A percentile compares a stretch with the other conserved stretches of the same genome.
These are phyloP conservation scores for Schizopora paradoxa DNA, from an alignment of 1,284 basidiomycete genomes.

Conservation along the genomic window DNA sequence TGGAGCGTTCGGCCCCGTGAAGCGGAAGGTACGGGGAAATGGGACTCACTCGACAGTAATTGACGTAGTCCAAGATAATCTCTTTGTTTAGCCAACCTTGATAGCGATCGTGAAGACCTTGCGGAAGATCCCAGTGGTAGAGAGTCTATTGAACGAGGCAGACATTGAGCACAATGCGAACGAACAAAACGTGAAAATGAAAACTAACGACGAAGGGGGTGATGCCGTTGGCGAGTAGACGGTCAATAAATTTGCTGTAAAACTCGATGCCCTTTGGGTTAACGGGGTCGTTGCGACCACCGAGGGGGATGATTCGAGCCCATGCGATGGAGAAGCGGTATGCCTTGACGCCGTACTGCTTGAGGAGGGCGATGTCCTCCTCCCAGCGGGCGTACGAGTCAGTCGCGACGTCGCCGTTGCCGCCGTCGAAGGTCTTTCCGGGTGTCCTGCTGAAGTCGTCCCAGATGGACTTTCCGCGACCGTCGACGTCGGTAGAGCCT, in stretches of 20 bases:
- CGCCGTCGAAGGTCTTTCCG: constrained; percentile 61
- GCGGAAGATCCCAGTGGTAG: constrained; percentile 78
- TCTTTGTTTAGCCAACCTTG: constrained; percentile 68
- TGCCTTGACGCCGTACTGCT: constrained; percentile 51
- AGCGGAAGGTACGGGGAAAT: constrained; percentile 3
- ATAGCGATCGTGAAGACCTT: constrained; percentile 64
- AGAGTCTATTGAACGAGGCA: constrained; percentile 43
- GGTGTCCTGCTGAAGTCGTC: constrained; percentile 65
- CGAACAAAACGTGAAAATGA: neutral
- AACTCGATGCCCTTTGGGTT: constrained; percentile 64
- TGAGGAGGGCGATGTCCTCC: constrained; percentile 63
- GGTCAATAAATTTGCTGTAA: constrained; percentile 67
- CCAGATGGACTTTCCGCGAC: constrained; percentile 67
- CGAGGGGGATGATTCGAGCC: constrained; percentile 67
- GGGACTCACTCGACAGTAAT: constrained; percentile 51
- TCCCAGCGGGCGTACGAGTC: constrained; percentile 66
- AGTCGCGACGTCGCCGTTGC: constrained; percentile 63
- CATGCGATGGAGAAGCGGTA: constrained; percentile 73
- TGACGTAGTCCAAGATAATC: constrained; percentile 56
- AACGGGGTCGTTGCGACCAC: constrained; percentile 64
- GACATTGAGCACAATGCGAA: constrained; percentile 8
- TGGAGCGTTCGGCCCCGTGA: constrained; percentile 8
- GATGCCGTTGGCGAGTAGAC: constrained; percentile 56
- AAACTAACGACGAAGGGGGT: constrained; percentile 60
- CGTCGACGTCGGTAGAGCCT: constrained; percentile 51